Conservation (phyloP, 208 protist species). For the Giardia muris region DNA sequence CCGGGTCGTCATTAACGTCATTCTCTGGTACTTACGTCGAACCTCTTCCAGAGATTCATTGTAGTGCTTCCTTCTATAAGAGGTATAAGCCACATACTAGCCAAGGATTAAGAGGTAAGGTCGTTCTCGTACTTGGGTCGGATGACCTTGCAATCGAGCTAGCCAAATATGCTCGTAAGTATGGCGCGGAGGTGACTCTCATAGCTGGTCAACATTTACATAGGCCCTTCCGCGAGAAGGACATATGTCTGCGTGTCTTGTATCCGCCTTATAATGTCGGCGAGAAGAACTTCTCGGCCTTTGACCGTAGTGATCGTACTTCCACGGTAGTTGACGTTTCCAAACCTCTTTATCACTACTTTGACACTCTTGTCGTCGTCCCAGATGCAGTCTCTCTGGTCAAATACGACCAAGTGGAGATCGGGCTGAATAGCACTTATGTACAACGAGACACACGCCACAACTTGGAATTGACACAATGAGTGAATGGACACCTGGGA, state of each 20-base stretch:
- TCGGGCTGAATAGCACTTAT: not conserved
- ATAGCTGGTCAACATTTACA: not conserved
- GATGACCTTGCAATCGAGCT: not conserved
- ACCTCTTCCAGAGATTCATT: not conserved
- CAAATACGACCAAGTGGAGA: not conserved
- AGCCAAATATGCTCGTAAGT: not conserved
- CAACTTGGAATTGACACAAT: no score
- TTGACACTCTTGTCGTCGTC: not conserved
- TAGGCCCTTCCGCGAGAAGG: not conserved
- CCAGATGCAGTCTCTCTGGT: not conserved
- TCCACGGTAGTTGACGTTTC: not conserved
- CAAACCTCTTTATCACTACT: not conserved
- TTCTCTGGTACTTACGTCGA: not conserved
- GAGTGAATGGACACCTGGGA: no score
- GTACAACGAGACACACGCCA: not conserved
- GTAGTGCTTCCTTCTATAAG: not conserved
- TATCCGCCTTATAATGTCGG: not conserved
- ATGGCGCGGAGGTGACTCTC: not conserved
- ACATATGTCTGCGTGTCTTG: not conserved
- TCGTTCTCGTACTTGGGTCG: not conserved
- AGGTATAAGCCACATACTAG: not conserved
- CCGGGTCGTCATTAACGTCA: not conserved
- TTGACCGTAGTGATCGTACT: not conserved
- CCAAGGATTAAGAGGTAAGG: not conserved
- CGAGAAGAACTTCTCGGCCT: not conserved